These are phyloP conservation scores for Selaginella moellendorffii DNA, from an alignment of 75 land plant species.

Conservation along the genomic window DNA sequence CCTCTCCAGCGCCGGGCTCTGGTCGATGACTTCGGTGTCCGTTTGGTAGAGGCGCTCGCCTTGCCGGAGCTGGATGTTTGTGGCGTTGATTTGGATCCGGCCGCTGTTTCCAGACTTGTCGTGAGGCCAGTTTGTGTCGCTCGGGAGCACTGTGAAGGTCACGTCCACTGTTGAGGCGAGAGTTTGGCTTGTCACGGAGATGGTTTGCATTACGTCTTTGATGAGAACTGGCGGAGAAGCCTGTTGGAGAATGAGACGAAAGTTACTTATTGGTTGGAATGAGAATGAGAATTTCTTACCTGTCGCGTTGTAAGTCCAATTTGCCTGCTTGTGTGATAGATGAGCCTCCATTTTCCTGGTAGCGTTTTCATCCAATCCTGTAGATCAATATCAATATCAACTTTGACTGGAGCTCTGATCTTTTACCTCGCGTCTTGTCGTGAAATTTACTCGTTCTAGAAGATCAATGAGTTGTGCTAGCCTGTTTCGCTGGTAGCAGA, in stretches of 20 bases:
- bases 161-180: slow-evolving; percentile 29
- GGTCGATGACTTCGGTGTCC: slow-evolving; percentile 11
- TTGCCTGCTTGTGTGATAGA: slow-evolving; percentile 71
- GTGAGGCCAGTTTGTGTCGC: slow-evolving; percentile 41
- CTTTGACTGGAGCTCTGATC: too few relatives aligned
- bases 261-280: too few relatives aligned
- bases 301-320: slow-evolving; percentile 75
- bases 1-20: neutral
- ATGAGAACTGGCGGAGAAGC: slow-evolving; percentile 54
- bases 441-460: slow-evolving; percentile 75
- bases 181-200: slow-evolving; percentile 16
- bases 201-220: slow-evolving; percentile 30
- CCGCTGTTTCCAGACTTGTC: slow-evolving; percentile 55
- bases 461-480: slow-evolving; percentile 65
- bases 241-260: slow-evolving; percentile 8
- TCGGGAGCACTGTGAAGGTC: slow-evolving; percentile 33
- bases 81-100: slow-evolving; percentile 23
- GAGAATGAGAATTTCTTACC: slow-evolving; percentile 16
- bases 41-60: slow-evolving; percentile 37
- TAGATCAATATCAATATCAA: slow-evolving; percentile 1
- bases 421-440: slow-evolving; percentile 45
- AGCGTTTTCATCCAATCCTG: slow-evolving; percentile 62
- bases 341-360: slow-evolving; percentile 67
- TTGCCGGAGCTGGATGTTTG: slow-evolving; percentile 22
- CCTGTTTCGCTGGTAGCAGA: slow-evolving; percentile 41